Evolutionary conservation across 257 asterid species (phyloP).

Genomic region (Scutellaria minor): DNA sequence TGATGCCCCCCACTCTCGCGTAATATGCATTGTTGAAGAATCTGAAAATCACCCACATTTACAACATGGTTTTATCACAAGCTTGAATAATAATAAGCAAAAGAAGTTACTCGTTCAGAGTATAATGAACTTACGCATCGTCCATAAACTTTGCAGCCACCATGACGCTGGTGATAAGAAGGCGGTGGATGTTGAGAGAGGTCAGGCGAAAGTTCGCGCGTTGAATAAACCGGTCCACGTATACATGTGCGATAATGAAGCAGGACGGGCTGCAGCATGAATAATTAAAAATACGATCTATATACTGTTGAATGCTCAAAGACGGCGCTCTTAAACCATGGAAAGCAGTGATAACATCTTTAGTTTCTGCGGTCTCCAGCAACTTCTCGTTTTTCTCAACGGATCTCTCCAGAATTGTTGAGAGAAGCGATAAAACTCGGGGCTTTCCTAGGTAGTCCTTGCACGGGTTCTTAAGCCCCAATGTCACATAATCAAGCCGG

Average conservation of each 20-base stretch:
- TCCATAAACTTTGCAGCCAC: constrained; percentile 94
- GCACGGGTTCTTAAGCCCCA: constrained; percentile 64
- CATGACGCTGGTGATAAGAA: constrained; percentile 87
- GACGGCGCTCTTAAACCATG: constrained; percentile 83
- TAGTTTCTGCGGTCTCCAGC: constrained; percentile 47
- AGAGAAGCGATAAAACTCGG: constrained; percentile 63
- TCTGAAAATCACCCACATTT: constrained; percentile 43
- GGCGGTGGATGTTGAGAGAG: constrained; percentile 82
- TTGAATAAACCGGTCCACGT: constrained; percentile 71
- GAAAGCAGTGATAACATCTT: constrained; percentile 60
- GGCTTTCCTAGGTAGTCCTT: constrained; percentile 71
- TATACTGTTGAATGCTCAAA: constrained; percentile 66
- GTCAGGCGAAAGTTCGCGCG: constrained; percentile 53
- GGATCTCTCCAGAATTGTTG: constrained; percentile 63
- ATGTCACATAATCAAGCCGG: constrained; percentile 49
- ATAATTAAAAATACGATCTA: constrained; percentile 83
- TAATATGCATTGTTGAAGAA: constrained; percentile 86
- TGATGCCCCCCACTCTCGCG: constrained; percentile 91
- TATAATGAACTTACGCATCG: constrained; percentile 72
- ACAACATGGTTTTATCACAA: neutral
- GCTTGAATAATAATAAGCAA: neutral
- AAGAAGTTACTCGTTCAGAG: neutral
- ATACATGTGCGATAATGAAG: constrained; percentile 77
- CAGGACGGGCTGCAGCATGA: constrained; percentile 89
- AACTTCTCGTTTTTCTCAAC: constrained; percentile 61